phyloP scores from a whole-genome alignment of 805 yeast genomes.

The Myxozyma lipomycoides region DNA sequence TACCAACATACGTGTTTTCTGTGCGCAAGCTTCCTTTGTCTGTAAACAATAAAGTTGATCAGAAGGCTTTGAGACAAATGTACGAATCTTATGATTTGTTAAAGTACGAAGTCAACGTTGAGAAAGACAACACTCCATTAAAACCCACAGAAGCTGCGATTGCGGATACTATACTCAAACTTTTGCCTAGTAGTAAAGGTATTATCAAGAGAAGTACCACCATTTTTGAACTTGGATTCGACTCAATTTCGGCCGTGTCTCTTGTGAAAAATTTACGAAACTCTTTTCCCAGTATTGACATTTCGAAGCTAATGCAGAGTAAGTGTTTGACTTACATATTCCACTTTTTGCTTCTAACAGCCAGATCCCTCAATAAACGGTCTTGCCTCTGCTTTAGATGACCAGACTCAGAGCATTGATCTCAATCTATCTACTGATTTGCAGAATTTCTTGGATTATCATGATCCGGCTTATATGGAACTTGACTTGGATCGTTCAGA shows the following conservation, averaged over 20 bases:
- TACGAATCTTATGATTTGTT: constrained; percentile 6
- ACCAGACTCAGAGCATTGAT: not conserved
- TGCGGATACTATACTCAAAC: constrained; percentile 4
- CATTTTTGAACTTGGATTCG: constrained; percentile 31
- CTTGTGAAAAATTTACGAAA: constrained; percentile 14
- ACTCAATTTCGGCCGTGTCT: constrained; percentile 29
- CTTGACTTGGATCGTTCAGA: constrained; percentile 17
- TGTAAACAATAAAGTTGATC: constrained; percentile 30
- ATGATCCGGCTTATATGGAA: constrained; percentile 8
- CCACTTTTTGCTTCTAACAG: not conserved
- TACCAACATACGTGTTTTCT: constrained; percentile 29
- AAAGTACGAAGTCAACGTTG: not conserved
- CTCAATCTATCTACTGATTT: not conserved
- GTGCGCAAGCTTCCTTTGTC: constrained; percentile 26
- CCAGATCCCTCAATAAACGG: constrained; percentile 17
- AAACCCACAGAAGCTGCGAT: constrained; percentile 13
- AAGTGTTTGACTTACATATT: constrained; percentile 2
- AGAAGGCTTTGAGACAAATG: constrained; percentile 10
- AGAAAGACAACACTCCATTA: not conserved
- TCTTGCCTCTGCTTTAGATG: constrained; percentile 1
- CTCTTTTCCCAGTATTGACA: not conserved
- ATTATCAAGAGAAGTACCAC: constrained; percentile 10
- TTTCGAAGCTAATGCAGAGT: constrained; percentile 15
- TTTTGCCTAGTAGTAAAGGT: not conserved
- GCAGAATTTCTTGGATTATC: constrained; percentile 9